These are phyloP conservation scores for Phytophthora capsici DNA, from an alignment of 352 stramenopile species.

Conservation along the genomic window DNA sequence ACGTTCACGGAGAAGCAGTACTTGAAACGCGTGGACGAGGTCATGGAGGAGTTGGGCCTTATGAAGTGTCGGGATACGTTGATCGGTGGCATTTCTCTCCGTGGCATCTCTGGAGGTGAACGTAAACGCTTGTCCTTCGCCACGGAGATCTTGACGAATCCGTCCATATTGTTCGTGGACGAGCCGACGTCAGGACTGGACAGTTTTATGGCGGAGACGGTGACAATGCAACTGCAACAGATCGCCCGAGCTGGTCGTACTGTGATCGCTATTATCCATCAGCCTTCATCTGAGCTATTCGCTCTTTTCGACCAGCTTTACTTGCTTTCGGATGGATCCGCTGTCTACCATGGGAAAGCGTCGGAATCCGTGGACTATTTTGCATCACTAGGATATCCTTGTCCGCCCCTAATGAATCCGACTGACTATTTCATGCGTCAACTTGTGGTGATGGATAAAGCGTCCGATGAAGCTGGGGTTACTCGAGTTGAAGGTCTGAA, in stretches of 20 bases:
- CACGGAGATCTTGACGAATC: conserved; percentile 86
- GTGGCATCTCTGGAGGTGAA: conserved; percentile 77
- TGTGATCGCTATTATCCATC: conserved; percentile 90
- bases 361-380: conserved; percentile 58
- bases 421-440: conserved; percentile 74
- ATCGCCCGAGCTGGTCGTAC: conserved; percentile 83
- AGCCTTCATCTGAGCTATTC: conserved; percentile 69
- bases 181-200: conserved; percentile 76
- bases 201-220: conserved; percentile 56
- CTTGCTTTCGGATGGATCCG: conserved; percentile 49
- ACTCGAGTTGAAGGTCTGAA: conserved; percentile 45
- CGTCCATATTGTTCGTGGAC: conserved; percentile 86
- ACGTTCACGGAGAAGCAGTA: conserved; percentile 35
- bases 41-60: conserved; percentile 67
- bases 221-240: conserved; percentile 53
- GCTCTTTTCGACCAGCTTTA: conserved; percentile 63
- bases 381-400: conserved; percentile 41
- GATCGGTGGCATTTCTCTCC: conserved; percentile 50
- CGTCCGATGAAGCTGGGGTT: conserved; percentile 38
- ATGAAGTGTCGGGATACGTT: conserved; percentile 57
- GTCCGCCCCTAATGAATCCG: conserved; percentile 56
- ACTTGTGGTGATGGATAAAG: conserved; percentile 59
- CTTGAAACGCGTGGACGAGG: conserved; percentile 45
- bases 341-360: conserved; percentile 61
- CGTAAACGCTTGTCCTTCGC: conserved; percentile 87